Base-by-base conservation (phyloP, 768 basidiomycete genomes). In the Lactifluus hygrophoroides region DNA sequence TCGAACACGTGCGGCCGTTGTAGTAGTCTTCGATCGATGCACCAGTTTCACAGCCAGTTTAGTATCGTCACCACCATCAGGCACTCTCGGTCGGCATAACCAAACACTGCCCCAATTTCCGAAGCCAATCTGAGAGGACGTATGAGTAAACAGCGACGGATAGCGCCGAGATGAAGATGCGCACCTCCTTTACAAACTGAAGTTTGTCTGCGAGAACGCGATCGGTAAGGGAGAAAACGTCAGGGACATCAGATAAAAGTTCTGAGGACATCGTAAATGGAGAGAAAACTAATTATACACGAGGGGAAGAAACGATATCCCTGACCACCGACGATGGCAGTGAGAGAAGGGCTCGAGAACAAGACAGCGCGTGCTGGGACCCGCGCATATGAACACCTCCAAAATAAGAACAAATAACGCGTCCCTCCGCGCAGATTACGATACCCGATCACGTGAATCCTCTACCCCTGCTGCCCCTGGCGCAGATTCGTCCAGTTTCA, bases 51-150 rank as follows among this genome's bases (percentile, higher is more conserved):
- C 86, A 2, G 94, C 95, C 40, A 94, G 79, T 67, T 85, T 84
- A 13, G 70, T 69, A 37, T 73, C 69, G 64, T 74, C 77, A 51
- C 65, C 54, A 75, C 64, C 57, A 69, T 68, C 57, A 75, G 72
- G 51, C 69, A 70, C 75, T 71, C 82, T 88, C 59, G 85, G 83
- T 35, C 73, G 74, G 67, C 85, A 88, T 64, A 88, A 72, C 90
- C 88, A 92, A 62, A 93, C 90, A 69, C 85, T 87, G 37, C 92
- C 92, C 92, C 92, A 95, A 73, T 93, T 94, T 43, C 92, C 91
- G 68, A 81, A 90, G 32, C 91, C 91, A 74, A 92, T 87, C 88
- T 92, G 34, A 53, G 32, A 30, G 53, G 46, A 37, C n/a, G 37
- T 13, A 58, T 58, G 52, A 55, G 56, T 43, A 19, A 11, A 19